Evolutionary conservation across 768 basidiomycete species (phyloP).

Genomic region (Leucosporidium scottii): DNA sequence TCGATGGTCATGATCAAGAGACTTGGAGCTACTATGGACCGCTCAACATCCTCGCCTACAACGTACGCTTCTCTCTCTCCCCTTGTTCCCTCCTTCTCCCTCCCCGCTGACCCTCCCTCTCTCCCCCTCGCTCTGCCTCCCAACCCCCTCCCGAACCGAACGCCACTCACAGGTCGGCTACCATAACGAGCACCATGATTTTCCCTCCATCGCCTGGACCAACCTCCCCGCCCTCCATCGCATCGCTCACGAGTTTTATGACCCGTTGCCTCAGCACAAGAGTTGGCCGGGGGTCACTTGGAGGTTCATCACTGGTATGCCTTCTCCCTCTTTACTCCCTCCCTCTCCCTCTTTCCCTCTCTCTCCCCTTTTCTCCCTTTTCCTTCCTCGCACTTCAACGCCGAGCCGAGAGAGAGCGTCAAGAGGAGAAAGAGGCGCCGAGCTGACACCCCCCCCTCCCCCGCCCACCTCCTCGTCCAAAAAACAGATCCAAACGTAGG

Average conservation of each 20-base stretch:
- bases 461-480: no score
- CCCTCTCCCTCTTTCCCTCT: neutral
- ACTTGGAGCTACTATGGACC: conserved; percentile 95
- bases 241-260: conserved; percentile 88
- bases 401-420: no score
- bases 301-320: conserved; percentile 81
- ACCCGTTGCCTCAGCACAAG: conserved; percentile 73
- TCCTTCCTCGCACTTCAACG: no score
- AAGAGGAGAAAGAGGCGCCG: no score
- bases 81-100: neutral
- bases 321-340: neutral
- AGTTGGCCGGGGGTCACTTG: conserved; percentile 92
- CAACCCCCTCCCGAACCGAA: neutral
- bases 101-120: neutral
- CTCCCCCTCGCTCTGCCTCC: neutral
- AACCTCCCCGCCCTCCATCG: conserved; percentile 71
- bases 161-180: conserved; percentile 68
- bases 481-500: conserved; percentile 18
- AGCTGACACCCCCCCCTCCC: no score
- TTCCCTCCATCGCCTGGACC: conserved; percentile 94
- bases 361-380: no score
- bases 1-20: conserved; percentile 86
- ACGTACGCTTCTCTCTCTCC: conserved; percentile 52
- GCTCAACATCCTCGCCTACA: conserved; percentile 84
- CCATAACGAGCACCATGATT: conserved; percentile 99